A percentile compares a stretch with the other conserved stretches of the same genome.
phyloP scores from a whole-genome alignment of 2,329 filamentous ascomycete species.

The Pleomassaria siparia region DNA sequence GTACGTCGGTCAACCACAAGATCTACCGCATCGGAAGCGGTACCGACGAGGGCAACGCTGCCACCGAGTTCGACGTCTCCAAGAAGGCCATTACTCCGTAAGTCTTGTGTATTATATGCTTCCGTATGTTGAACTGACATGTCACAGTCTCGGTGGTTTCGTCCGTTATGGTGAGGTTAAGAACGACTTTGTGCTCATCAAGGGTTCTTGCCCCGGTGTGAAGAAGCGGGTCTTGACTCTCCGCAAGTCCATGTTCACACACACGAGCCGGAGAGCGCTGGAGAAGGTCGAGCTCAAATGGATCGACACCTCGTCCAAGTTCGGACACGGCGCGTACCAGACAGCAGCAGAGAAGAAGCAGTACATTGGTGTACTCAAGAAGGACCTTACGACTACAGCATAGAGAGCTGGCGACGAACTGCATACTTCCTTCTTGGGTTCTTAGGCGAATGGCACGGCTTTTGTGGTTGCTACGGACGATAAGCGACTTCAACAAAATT shows the following conservation, averaged over 20 bases:
- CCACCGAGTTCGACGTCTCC: conserved; percentile 93
- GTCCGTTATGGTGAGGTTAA: conserved; percentile 99
- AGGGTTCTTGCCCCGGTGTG: conserved; percentile 95
- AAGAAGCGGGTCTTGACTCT: conserved; percentile 99
- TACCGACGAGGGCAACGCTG: conserved; percentile 84
- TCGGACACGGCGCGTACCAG: conserved; percentile 99
- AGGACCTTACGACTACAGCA: conserved; percentile 70
- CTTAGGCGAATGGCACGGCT: conserved; percentile 42
- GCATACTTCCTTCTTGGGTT: conserved; percentile 39
- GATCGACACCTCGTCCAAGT: conserved; percentile 99
- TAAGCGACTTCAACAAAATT: conserved; percentile 37
- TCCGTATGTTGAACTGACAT: conserved; percentile 36
- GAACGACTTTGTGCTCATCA: conserved; percentile 98
- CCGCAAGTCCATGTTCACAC: conserved; percentile 96
- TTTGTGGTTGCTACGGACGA: conserved; percentile 34
- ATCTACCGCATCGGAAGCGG: conserved; percentile 98
- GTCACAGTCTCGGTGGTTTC: conserved; percentile 89
- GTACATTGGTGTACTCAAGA: conserved; percentile 99
- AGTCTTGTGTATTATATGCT: conserved; percentile 48
- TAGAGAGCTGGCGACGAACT: conserved; percentile 45
- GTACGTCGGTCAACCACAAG: conserved; percentile 99
- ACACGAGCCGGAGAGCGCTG: conserved; percentile 91
- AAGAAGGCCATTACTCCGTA: conserved; percentile 99
- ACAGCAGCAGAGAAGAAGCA: conserved; percentile 97
- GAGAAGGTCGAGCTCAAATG: conserved; percentile 99